Base-by-base conservation (phyloP, 345 rosid genomes). In the Heritiera fomes region DNA sequence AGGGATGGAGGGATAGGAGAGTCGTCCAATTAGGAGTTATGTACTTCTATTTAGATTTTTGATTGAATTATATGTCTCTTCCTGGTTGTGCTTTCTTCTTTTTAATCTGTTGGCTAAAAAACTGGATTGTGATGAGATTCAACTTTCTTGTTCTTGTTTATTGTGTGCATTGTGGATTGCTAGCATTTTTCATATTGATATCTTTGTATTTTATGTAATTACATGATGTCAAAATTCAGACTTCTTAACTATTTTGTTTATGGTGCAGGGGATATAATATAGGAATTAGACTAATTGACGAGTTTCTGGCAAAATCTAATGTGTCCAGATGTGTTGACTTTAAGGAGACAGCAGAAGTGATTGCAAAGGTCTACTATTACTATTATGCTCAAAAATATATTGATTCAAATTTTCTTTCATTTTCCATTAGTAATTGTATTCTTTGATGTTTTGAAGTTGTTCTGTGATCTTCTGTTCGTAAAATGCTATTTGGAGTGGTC, bases 221-320 rank as follows among this genome's bases (percentile, higher is more conserved):
- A 32, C 28, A 66, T 15, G 62, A 28, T 40, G 64, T 58, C 15
- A 11, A 61, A 71, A 20, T 69, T 30, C 61, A 70, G 11, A 15
- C 72, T 38, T 53, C 18, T 38, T 68, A 73, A 20, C 63, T 70
- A 75, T 8, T 17, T 75, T 40, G 13, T 50, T 64, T 76, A 6
- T 68, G 66, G 71, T 87, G 81, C 86, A 93, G 96, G 98, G 99
- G 99, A 61, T 92, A 92, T 81, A 95, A 92, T 65, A 93, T 93
- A 78, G 97, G 98, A 58, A 88, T 92, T 77, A 84, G 96, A 68
- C 83, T 92, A 79, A 86, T 93, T 81, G 98, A 95, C 79, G 97
- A 95, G 87, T 93, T 93, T 81, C 85, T 95, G 40, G 98, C 98
- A 73, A 95, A 92, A 84, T 92, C 99, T 59, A 92, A 92, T 82